Percentiles rank a stretch among this genome's conserved stretches.
These are phyloP conservation scores for Cryphonectria japonica DNA, from an alignment of 2,329 filamentous ascomycete genomes.

Conservation along the genomic window DNA sequence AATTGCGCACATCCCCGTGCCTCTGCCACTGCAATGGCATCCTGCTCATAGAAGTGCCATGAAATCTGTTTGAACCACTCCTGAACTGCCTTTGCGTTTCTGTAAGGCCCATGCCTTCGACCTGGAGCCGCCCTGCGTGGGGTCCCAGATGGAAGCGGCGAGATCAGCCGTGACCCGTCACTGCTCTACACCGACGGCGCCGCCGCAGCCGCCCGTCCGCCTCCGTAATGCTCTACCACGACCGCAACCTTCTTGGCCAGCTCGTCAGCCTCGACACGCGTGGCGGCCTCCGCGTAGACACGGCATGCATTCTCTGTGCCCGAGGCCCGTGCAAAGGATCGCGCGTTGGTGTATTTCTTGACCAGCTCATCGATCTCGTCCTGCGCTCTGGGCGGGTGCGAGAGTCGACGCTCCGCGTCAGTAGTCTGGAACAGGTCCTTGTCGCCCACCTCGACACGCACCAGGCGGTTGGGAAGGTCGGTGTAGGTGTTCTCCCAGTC, in stretches of 20 bases:
- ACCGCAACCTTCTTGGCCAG: conserved; percentile 81
- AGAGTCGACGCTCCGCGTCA: conserved; percentile 87
- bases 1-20: not conserved
- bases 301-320: conserved; percentile 96
- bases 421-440: conserved; percentile 89
- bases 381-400: conserved; percentile 78
- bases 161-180: conserved; percentile 11
- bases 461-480: conserved; percentile 93
- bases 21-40: not conserved
- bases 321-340: conserved; percentile 88
- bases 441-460: conserved; percentile 86
- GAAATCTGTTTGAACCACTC: conserved; percentile 3
- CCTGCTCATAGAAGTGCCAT: not conserved
- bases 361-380: conserved; percentile 85
- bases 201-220: conserved; percentile 32
- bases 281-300: conserved; percentile 94
- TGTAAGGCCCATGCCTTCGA: not conserved
- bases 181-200: conserved; percentile 27
- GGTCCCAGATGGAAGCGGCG: conserved; percentile 1
- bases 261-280: conserved; percentile 86
- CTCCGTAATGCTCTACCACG: conserved; percentile 68
- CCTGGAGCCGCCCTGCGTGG: not conserved
- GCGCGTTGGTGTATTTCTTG: conserved; percentile 86
- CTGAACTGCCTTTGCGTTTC: not conserved
- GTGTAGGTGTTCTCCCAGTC: conserved; percentile 94